Evolutionary conservation across 345 rosid species (phyloP), one percentile per base, ranked within the genome.

Genomic region (Eucalyptus erythrocorys): DNA sequence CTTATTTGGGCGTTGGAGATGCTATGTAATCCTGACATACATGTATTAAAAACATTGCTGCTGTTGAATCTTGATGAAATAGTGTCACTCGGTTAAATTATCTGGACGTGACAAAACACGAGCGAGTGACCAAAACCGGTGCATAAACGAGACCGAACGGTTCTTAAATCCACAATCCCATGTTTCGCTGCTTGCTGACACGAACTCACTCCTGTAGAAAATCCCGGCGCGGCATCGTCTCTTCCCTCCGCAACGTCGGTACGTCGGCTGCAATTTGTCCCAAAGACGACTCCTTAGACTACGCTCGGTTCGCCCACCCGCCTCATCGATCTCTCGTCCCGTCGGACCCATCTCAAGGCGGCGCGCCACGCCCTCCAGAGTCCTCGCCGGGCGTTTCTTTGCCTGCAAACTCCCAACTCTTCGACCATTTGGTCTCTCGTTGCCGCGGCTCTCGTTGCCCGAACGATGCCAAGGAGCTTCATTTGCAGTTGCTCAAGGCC

Each of bases 401-500:
- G 30, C n/a, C 85, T 55, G 85, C 87, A 21, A 85, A 50, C 57
- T 87, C 88, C 64, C 92, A 91, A 30, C 15, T 90, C 17, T 88
- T 53, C 57, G 94, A 93, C 51, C 51, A 76, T 88, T 88, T 94
- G 91, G 90, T 93, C 85, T 19, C 42, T 17, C 88, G 89, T n/a
- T 94, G 90, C 87, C 87, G 80, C 4, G 85, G 92, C 55, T 92
- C 94, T 47, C 48, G 71, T 87, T 71, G 90, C 92, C 47, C 81
- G 32, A 88, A 45, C 24, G 96, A 93, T 89, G 96, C 95, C 40
- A 90, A 90, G 71, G 87, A 89, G 86, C 90, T 94, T 48, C 98
- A 95, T 90, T 90, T 92, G 89, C 92, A 89, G 43, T 71, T 91
- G 87, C 86, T 92, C 85, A 97, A 94, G 87, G 45, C 86, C 90